Base-by-base conservation (phyloP, 148 eudicot genomes). In the Amaranthus palmeri region DNA sequence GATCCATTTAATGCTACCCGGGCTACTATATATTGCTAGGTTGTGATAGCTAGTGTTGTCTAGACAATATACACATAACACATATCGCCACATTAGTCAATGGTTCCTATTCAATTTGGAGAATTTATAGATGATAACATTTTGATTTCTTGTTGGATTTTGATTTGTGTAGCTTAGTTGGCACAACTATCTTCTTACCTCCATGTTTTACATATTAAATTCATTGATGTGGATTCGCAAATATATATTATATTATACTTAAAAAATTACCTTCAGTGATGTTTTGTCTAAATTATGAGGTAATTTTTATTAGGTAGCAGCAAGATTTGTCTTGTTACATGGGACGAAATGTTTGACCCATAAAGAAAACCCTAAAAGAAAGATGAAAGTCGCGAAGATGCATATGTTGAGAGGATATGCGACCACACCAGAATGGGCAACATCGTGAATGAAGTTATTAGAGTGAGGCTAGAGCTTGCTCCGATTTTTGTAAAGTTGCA, bases 171-270 rank as follows among this genome's bases (percentile, higher is more conserved):
- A 43, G 67, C 61, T 77, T 71, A 57, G 72, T 59, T 77, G 79
- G 65, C 76, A 61, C 7, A 50, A 8, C 25, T 14, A 72, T 76
- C 55, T 45, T 15, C 54, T 61, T 54, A 43, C 12, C 41, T 53
- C 25, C 0, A 25, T 25, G 36, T 25, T 25, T 25, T 25, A 25
- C 36, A 25, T 25, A 25, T 25, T 25, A 25, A 25, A 25, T 5
- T 69, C 61, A 70, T 48, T 65, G 70, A 76, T 59, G 70, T 76
- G 79, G 63, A 65, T 54, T 18, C 64, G 17, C 63, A 73, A 73
- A 73, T 10, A 73, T 67, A 40, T 71, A 45, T 58, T 7, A 51
- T 50, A 25, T 67, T 12, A 50, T 52, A 67, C 53, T 58, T 58
- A 66, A 2, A 66, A 2, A n/a, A 4, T 10, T 9, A 46, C 68